A percentile compares a stretch with the other conserved stretches of the same genome.
These are phyloP conservation scores for Monosporozyma unispora DNA, from an alignment of 805 yeast genomes.

Conservation along the genomic window DNA sequence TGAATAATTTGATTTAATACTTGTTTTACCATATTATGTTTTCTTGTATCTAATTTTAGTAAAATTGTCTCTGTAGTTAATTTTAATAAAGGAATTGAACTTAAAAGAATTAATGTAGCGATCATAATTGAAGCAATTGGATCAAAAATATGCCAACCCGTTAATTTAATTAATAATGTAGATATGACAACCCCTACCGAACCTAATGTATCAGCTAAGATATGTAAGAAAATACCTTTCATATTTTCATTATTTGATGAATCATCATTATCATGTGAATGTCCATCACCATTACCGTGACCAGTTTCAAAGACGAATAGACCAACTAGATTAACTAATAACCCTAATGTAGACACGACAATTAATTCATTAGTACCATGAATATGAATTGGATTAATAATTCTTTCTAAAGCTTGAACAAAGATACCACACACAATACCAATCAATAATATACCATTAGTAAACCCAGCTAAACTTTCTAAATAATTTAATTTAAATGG, in stretches of 20 bases:
- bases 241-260: constrained; percentile 51
- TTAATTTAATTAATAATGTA: constrained; percentile 63
- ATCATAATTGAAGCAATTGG: constrained; percentile 87
- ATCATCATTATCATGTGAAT: constrained; percentile 18
- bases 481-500: constrained; percentile 79
- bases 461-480: constrained; percentile 90
- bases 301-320: constrained; percentile 91
- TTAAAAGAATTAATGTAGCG: constrained; percentile 66
- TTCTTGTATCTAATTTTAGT: constrained; percentile 47
- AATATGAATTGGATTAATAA: constrained; percentile 66
- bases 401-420: constrained; percentile 76
- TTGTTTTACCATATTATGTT: constrained; percentile 55
- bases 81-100: constrained; percentile 76
- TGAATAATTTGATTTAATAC: constrained; percentile 58
- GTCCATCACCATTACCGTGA: constrained; percentile 30
- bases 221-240: constrained; percentile 90
- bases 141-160: constrained; percentile 69
- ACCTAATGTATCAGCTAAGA: constrained; percentile 91
- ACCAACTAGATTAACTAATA: constrained; percentile 84
- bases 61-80: constrained; percentile 71
- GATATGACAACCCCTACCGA: constrained; percentile 95
- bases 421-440: constrained; percentile 86
- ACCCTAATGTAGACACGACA: constrained; percentile 75
- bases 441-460: constrained; percentile 80
- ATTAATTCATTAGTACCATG: constrained; percentile 77